A percentile compares a stretch with the other conserved stretches of the same genome.
phyloP scores from a whole-genome alignment of 352 stramenopile genomes.

The Pythium folliculosum region DNA sequence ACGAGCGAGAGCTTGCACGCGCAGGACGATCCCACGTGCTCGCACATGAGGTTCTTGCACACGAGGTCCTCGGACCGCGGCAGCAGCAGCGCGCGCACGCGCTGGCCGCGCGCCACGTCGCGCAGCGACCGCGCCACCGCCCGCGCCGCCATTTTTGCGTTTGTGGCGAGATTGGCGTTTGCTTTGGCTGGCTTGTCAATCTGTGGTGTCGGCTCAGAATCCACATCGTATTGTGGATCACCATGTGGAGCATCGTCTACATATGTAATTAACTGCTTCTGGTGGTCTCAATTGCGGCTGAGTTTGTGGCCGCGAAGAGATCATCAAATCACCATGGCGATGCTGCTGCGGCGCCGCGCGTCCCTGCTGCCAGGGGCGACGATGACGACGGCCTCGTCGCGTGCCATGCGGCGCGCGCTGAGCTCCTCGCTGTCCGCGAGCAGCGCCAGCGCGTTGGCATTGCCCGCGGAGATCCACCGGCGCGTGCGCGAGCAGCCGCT shows the following conservation, averaged over 20 bases:
- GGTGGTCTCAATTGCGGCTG: background rate
- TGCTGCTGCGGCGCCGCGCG: slow-evolving; percentile 22
- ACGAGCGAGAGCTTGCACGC: slow-evolving; percentile 81
- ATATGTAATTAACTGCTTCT: background rate
- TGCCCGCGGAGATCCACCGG: slow-evolving; percentile 48
- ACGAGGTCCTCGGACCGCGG: slow-evolving; percentile 80
- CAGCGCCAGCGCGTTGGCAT: slow-evolving; percentile 13
- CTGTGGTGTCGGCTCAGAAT: too few relatives aligned
- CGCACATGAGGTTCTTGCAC: slow-evolving; percentile 93
- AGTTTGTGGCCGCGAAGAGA: background rate
- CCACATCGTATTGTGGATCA: background rate
- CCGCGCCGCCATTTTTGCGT: background rate
- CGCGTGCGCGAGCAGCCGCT: slow-evolving; percentile 59
- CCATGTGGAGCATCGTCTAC: background rate
- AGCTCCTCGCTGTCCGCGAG: background rate
- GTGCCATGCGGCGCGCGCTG: slow-evolving; percentile 23
- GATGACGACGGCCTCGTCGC: background rate
- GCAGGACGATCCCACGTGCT: slow-evolving; percentile 86
- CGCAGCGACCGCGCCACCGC: slow-evolving; percentile 50
- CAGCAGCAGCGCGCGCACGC: slow-evolving; percentile 68
- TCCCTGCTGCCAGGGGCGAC: background rate
- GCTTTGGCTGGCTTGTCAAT: too few relatives aligned
- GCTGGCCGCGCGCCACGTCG: slow-evolving; percentile 62
- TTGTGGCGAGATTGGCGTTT: background rate
- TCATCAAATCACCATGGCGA: background rate